Base-by-base conservation (phyloP, 208 protist genomes). In the Trypanosoma melophagium region DNA sequence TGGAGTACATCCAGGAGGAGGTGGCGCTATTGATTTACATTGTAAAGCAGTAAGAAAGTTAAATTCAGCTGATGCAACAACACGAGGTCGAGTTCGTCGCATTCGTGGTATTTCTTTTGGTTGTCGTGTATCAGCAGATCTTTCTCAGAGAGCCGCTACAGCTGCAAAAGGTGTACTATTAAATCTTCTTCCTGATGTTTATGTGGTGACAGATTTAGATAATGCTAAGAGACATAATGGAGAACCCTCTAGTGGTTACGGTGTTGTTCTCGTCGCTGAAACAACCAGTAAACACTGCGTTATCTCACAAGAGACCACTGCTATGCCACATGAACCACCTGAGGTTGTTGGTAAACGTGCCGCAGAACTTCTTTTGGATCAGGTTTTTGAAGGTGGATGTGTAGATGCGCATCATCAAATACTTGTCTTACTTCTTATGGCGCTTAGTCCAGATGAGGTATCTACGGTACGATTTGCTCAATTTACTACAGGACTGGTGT, bases 71-170 rank as follows among this genome's bases (percentile, higher is more conserved):
- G 76, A 83, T 12, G 77, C 88, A 17, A 87, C 85, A 53, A 81
- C 89, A 47, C 70, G 77, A 7, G 96, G 94, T 10, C 69, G 89
- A 16, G 89, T 97, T 57, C 93, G 94, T n/a, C 87, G 93, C 0
- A 69, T 98, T 35, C 86, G 96, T 28, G 96, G 96, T 16, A 95
- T 98, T 44, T 86, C 90, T n/a, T 98, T 94, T 77, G 89, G 78
- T n/a, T 86, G 76, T 40, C 84, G 84, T 49, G 86, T 87, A 13
- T 87, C 94, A 2, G 72, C 91, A 0, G 92, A 98, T 64, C 76
- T 98, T 44, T 74, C 80, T 17, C 94, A 98, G 69, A 79, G 93
- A 38, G 77, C 84, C 5, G 93, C 93, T 17, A 94, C 89, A 7
- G 81, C 89, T 4, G 84, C 93, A 10, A 96, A 97, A 60, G 90